Evolutionary conservation across 345 rosid species (phyloP).

Genomic region (Murraya koenigii): DNA sequence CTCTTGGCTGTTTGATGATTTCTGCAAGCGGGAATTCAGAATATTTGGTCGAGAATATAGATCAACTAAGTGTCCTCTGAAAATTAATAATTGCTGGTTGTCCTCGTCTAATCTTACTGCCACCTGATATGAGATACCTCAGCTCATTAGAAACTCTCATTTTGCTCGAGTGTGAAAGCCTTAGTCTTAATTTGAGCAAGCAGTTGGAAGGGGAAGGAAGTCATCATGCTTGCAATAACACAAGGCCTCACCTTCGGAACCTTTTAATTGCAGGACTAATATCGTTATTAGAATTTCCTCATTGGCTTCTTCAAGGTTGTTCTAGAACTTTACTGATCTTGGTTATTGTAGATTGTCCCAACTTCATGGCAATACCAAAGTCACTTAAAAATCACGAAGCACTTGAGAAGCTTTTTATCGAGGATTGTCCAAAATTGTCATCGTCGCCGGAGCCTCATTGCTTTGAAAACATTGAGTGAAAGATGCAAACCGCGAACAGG

Average conservation of each 20-base stretch:
- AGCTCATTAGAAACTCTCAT: constrained; percentile 16
- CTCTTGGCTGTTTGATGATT: not conserved
- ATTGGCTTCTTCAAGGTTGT: constrained; percentile 26
- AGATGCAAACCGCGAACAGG: constrained; percentile 15
- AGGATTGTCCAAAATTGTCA: constrained; percentile 12
- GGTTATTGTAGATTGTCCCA: not conserved
- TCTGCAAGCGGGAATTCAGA: not conserved
- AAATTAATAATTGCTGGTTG: constrained; percentile 1
- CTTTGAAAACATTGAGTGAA: constrained; percentile 15
- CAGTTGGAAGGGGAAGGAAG: not conserved
- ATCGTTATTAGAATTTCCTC: constrained; percentile 15
- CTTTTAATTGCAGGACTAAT: constrained; percentile 12
- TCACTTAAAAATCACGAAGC: constrained; percentile 12
- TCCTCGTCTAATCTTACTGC: constrained; percentile 15
- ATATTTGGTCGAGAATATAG: constrained; percentile 13
- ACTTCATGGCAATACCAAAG: constrained; percentile 14
- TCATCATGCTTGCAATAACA: too few relatives aligned
- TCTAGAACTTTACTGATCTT: constrained; percentile 9
- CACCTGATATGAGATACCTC: constrained; percentile 3
- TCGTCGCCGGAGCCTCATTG: constrained; percentile 8
- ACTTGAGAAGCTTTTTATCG: constrained; percentile 9
- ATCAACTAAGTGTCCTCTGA: constrained; percentile 13
- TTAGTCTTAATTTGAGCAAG: constrained; percentile 1
- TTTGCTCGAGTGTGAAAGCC: constrained; percentile 9
- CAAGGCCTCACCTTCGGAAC: constrained; percentile 12